Evolutionary conservation across 192 early-diverging fungal species (phyloP), one percentile per base, ranked within the genome.

Genomic region (Gigaspora rosea): DNA sequence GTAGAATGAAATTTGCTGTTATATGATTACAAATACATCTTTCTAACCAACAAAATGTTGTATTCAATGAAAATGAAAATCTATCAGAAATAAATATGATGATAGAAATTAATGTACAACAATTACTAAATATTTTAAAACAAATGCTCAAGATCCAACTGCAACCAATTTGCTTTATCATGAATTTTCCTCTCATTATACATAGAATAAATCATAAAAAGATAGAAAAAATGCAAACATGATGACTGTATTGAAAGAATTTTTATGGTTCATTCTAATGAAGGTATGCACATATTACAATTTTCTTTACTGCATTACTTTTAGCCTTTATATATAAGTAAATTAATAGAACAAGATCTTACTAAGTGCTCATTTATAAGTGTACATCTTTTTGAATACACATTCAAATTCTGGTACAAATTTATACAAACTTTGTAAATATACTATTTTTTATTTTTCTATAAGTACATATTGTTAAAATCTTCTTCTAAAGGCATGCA

Each of bases 51-150:
- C 10, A 54, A 18, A 54, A 13, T 4, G 12, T 54, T 18, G 12
- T 13, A 13, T 54, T 54, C 18, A 12, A 54, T 3, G 1, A 54
- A 54, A 13, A 54, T 54, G 4, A 13, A 4, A 13, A 54, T 54
- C 18, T 54, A 54, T 4, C 8, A 18, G 10, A 54, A 18, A 51
- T 57, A 73, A n/a, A 12, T 35, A 0, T 78, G 11, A 68, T 76
- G 27, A 67, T 67, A 7, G 20, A 33, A 51, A 27, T 52, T 33
- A 18, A 18, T 18, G 16, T 50, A 71, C 75, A 10, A 35, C 79
- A 0, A 67, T 77, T 8, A 80, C 76, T 16, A 35, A 18, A 35
- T 80, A 52, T 8, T 80, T 80, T 22, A 16, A 73, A 61, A 41
- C n/a, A 11, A 73, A 73, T 73, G 11, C 5, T 62, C 27, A 13